Base-by-base conservation (phyloP, 345 rosid genomes). In the Mallotus nudiflorus region DNA sequence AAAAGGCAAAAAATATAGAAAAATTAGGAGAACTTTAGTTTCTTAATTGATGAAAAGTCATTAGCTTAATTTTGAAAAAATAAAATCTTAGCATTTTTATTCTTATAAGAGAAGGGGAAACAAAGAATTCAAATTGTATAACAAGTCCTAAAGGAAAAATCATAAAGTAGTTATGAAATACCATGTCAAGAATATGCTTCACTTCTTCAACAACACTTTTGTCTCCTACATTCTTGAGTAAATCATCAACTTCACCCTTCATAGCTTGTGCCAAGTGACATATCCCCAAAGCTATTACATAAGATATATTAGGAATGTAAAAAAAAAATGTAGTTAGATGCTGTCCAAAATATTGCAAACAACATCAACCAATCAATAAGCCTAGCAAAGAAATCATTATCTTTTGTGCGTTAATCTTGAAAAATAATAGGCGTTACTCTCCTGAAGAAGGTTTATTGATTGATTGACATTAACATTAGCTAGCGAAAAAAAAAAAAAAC, bases 111-210 rank as follows among this genome's bases (percentile, higher is more conserved):
- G 50, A 9, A n/a, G 16, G 57, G 11, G 28, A 68, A 68, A 53
- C 45, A 53, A 44, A 62, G 24, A 54, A 54, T 19, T 39, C 46
- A 51, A 2, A 54, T 13, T 49, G 15, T 45, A 22, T 25, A 37
- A 51, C 58, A 60, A 22, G 14, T 42, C 13, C n/a, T 24, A 33
- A 19, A 37, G 1, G 56, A 44, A 53, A 22, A 46, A 39, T n/a
- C n/a, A n/a, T n/a, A 59, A 18, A 54, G 67, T 19, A 24, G 62
- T 13, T 7, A 40, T 1, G 35, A 31, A 64, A 50, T 83, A 92
- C 97, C 97, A 83, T 81, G 66, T 90, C 97, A 77, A 91, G 89
- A 49, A 91, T 74, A 27, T 71, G 87, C 78, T 90, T 91, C 72
- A 95, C 88, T 78, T 95, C 96, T 75, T 85, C 89, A 51, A 81